Evolutionary conservation across 352 stramenopile genomes (phyloP).

Genomic region (Globisporangium spinosum): DNA sequence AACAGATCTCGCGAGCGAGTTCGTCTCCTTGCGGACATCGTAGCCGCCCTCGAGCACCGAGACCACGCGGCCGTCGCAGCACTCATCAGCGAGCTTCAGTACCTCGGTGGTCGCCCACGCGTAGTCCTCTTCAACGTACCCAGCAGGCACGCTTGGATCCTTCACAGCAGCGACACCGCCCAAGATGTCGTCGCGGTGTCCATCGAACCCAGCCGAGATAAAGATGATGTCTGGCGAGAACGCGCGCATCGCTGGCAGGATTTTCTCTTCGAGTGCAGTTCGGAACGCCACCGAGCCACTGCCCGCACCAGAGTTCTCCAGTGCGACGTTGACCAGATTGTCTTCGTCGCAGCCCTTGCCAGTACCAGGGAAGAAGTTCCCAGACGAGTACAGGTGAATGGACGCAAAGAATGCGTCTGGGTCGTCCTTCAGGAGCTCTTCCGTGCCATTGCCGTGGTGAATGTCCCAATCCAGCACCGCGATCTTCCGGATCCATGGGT

Average conservation of each 20-base stretch:
- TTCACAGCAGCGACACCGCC: slow-evolving; percentile 75
- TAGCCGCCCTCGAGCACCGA: slow-evolving; percentile 88
- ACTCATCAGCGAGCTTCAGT: slow-evolving; percentile 67
- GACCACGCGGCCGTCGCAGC: slow-evolving; percentile 75
- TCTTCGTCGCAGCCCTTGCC: slow-evolving; percentile 53
- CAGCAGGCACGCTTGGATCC: slow-evolving; percentile 67
- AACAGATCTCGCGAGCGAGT: slow-evolving; percentile 79
- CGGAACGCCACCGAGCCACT: slow-evolving; percentile 70
- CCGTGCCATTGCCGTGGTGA: slow-evolving; percentile 98
- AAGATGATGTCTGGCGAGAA: slow-evolving; percentile 86
- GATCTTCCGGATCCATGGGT: slow-evolving; percentile 89
- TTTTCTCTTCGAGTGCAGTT: slow-evolving; percentile 44
- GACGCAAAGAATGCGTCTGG: slow-evolving; percentile 82
- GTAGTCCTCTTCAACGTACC: slow-evolving; percentile 83
- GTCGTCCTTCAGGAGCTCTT: slow-evolving; percentile 85
- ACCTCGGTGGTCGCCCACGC: slow-evolving; percentile 78
- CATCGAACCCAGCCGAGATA: slow-evolving; percentile 87
- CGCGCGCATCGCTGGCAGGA: slow-evolving; percentile 69
- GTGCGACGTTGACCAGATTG: slow-evolving; percentile 75
- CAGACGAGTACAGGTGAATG: slow-evolving; percentile 73
- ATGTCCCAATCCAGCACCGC: slow-evolving; percentile 99
- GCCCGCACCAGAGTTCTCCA: slow-evolving; percentile 64
- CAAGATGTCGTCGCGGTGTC: slow-evolving; percentile 81
- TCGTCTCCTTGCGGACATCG: slow-evolving; percentile 76
- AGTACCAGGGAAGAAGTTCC: slow-evolving; percentile 77